Conservation (phyloP, 139 green algal genomes). For the Dunaliella sp. region DNA sequence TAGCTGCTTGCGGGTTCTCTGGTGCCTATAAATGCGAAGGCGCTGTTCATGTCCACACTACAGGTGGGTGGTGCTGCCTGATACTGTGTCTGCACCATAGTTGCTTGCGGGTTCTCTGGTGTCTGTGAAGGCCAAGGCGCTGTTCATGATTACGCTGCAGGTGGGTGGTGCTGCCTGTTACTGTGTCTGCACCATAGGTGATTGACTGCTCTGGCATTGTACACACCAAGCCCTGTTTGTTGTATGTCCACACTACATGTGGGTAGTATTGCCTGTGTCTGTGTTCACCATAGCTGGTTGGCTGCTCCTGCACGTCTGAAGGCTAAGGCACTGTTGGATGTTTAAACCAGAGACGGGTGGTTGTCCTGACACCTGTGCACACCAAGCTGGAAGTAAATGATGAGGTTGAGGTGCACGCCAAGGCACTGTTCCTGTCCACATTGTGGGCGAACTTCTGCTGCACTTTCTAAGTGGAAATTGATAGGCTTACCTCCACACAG, state of each 20-base stretch:
- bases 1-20: slow-evolving; percentile 62
- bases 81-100: not conserved
- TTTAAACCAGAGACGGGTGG: too few relatives aligned
- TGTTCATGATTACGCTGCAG: slow-evolving; percentile 68
- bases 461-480: too few relatives aligned
- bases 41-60: slow-evolving; percentile 62
- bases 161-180: not conserved
- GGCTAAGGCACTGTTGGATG: too few relatives aligned
- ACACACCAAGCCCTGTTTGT: slow-evolving; percentile 61
- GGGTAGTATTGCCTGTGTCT: too few relatives aligned
- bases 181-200: slow-evolving; percentile 1
- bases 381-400: too few relatives aligned
- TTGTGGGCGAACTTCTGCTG: too few relatives aligned
- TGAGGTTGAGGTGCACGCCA: too few relatives aligned
- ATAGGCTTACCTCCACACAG: too few relatives aligned
- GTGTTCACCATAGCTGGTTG: too few relatives aligned
- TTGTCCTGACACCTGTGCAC: too few relatives aligned
- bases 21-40: slow-evolving; percentile 62
- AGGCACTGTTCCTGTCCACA: too few relatives aligned
- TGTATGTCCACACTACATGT: slow-evolving; percentile 63
- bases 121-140: slow-evolving; percentile 55
- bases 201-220: slow-evolving; percentile 68
- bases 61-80: slow-evolving; percentile 43
- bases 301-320: too few relatives aligned
- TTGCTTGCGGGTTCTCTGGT: slow-evolving; percentile 68